Base-by-base conservation (phyloP, 495 filamentous ascomycete genomes). In the Penicillium bovifimosum region DNA sequence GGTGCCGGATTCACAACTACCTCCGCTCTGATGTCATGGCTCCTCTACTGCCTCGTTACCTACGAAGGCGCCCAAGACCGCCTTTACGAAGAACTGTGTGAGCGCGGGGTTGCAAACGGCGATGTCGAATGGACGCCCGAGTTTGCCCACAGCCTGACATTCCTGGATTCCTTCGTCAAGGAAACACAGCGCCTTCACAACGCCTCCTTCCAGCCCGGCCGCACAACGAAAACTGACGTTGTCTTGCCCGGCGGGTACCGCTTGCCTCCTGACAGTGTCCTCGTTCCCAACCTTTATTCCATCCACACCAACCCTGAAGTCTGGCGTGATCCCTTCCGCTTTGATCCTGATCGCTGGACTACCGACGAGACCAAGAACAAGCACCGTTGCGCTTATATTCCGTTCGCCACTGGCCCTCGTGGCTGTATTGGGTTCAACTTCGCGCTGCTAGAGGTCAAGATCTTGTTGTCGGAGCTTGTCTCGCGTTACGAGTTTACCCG, bases 1-100 rank as follows among this genome's bases (percentile, higher is more conserved):
- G 79, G 77, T 7, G 80, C 80, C n/a, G 79, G 80, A 6, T 84
- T 80, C 64, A 78, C 73, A 11, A 83, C 80, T 6, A 83, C 71
- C 18, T 67, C 70, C 0, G 59, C 70, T 1, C 68, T 81, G 3
- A 51, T 84, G 7, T 78, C 77, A 0, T 83, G 80, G 80, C 59
- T 76, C 3, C 57, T 81, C 28, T 83, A 80, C 56, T 65, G 63
- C 36, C 48, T 82, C 2, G 72, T 76, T 28, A 67, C 60, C 1
- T 81, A 82, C 53, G 65, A 69, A 2, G 79, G 72, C 2, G 70
- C 64, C 28, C 80, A 82, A 52, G 79, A 78, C 14, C 62, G 73
- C 0, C 67, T 84, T 0, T 66, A 78, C 24, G 71, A 79, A 41
- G 79, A 82, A 32, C 66, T 83, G 2, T 59, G 76, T 42, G 71